Percentiles rank a stretch among this genome's conserved stretches.
Conservation (phyloP, 306 rosid genomes). For the Castanopsis chinensis region DNA sequence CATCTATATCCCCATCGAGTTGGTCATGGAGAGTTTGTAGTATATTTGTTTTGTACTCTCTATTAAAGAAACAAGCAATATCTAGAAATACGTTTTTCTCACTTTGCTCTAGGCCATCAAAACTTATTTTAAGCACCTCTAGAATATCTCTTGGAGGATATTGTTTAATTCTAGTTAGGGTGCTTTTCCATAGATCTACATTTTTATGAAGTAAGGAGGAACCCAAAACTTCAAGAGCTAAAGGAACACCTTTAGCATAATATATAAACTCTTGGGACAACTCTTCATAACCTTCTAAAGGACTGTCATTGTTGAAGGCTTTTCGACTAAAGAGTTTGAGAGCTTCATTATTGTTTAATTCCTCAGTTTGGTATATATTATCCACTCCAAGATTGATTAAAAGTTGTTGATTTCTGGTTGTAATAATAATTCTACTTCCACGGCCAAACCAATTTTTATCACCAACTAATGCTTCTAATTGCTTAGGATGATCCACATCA, state of each 20-base stretch:
- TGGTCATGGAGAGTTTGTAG: background rate
- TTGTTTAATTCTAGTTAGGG: accelerated
- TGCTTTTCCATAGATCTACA: background rate
- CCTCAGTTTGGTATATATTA: background rate
- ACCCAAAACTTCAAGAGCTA: background rate
- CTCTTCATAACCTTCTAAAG: background rate
- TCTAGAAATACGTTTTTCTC: no score
- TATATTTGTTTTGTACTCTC: no score
- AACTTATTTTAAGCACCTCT: no score
- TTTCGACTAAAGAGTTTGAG: background rate
- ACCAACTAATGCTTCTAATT: background rate
- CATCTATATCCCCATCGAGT: accelerated
- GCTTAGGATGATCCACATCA: background rate
- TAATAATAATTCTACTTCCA: background rate
- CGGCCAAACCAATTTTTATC: background rate
- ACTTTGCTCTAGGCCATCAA: no score
- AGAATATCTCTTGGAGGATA: accelerated
- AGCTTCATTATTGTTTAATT: background rate
- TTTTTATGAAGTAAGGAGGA: accelerated
- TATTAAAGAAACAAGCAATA: no score
- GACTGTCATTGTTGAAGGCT: background rate
- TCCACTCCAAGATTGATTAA: background rate
- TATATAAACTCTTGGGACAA: background rate
- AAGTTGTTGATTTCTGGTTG: background rate
- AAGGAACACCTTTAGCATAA: background rate